Percentiles rank a stretch among this genome's conserved stretches.
Evolutionary conservation across 495 filamentous ascomycete genomes (phyloP).

Genomic region (Hypoxylon perforatum): DNA sequence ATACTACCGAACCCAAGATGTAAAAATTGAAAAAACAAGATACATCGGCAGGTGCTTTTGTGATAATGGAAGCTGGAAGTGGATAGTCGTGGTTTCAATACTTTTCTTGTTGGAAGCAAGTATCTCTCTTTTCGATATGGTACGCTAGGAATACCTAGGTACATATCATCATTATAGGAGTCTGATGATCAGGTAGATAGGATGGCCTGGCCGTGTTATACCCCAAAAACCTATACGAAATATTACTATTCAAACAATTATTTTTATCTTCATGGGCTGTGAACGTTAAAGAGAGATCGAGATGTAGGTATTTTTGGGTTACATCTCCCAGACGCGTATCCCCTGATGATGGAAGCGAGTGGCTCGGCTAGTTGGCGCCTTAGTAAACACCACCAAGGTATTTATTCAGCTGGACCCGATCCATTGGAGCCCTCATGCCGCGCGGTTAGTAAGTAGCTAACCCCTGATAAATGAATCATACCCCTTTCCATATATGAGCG

Average conservation of each 20-base stretch:
- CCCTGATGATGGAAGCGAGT: no score
- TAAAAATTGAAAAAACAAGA: neutral
- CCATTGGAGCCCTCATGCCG: neutral
- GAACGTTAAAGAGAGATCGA: no score
- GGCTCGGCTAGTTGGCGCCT: slow-evolving; percentile 10
- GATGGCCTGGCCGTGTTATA: slow-evolving; percentile 25
- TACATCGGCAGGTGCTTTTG: no score
- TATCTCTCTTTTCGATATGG: slow-evolving; percentile 8
- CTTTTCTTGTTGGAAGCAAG: neutral
- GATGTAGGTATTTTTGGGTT: no score
- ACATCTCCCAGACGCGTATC: no score
- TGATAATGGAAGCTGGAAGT: neutral
- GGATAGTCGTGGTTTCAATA: neutral
- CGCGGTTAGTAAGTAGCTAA: slow-evolving; percentile 25
- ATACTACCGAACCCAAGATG: slow-evolving; percentile 12
- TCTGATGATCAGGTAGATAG: slow-evolving; percentile 15
- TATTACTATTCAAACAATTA: slow-evolving; percentile 1
- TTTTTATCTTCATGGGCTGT: no score
- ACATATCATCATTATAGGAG: slow-evolving; percentile 18
- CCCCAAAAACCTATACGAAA: slow-evolving; percentile 29
- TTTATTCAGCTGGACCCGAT: no score
- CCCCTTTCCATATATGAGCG: no score
- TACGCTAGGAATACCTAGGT: slow-evolving; percentile 10
- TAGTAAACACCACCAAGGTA: slow-evolving; percentile 15
- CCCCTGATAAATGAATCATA: slow-evolving; percentile 2